Percentiles rank a stretch among this genome's conserved stretches.
phyloP scores from a whole-genome alignment of 148 eudicot genomes.

The Spergularia marina region DNA sequence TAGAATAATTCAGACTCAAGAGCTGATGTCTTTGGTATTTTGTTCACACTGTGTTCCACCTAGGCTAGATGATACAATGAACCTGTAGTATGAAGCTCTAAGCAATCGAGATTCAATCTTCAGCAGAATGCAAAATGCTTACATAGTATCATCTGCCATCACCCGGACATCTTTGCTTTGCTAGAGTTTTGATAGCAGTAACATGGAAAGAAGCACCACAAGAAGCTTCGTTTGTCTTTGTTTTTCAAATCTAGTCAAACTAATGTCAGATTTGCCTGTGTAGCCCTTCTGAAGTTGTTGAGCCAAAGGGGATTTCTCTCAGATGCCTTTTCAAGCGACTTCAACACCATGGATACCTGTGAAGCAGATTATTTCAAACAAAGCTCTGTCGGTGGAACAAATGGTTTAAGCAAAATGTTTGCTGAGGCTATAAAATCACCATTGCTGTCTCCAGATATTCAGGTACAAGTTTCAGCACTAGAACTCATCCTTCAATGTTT shows the following conservation, averaged over 20 bases:
- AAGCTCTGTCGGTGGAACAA: slow-evolving; percentile 41
- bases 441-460: slow-evolving; percentile 72
- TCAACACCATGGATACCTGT: slow-evolving; percentile 34
- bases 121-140: not conserved
- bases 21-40: too few species aligned
- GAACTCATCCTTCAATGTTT: slow-evolving; percentile 62
- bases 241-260: not conserved
- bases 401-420: slow-evolving; percentile 58
- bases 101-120: not conserved
- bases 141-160: too few species aligned
- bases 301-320: slow-evolving; percentile 74
- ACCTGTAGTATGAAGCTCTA: slow-evolving; percentile 8
- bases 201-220: slow-evolving; percentile 10
- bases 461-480: slow-evolving; percentile 75
- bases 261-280: slow-evolving; percentile 26
- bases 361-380: slow-evolving; percentile 63
- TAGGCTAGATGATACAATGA: not conserved
- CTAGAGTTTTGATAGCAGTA: not conserved
- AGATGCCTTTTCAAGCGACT: slow-evolving; percentile 43
- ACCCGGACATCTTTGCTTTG: too few species aligned
- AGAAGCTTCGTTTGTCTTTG: slow-evolving; percentile 9
- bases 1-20: not conserved
- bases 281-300: slow-evolving; percentile 78
- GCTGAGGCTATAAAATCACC: slow-evolving; percentile 96
- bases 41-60: too few species aligned